Evolutionary conservation across 176 grass and related monocot genomes (phyloP).

Genomic region (Juncus effusus): DNA sequence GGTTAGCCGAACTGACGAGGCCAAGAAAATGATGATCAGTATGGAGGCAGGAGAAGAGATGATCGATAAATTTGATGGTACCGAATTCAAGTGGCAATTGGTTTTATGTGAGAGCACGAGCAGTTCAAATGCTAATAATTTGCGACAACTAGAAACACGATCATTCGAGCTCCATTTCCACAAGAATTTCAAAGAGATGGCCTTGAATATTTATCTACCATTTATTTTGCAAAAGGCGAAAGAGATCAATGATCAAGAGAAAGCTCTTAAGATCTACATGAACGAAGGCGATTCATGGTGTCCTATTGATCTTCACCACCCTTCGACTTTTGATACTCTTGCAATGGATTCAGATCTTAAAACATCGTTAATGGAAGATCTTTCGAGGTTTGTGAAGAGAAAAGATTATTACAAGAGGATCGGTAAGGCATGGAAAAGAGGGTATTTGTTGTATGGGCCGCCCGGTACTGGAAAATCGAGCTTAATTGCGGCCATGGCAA

Average conservation of each 20-base stretch:
- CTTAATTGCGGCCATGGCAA: conserved; percentile 85
- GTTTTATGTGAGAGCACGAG: conserved; percentile 40
- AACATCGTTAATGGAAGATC: conserved; percentile 59
- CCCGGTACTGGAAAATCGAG: conserved; percentile 94
- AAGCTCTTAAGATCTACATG: conserved; percentile 77
- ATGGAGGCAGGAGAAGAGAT: conserved; percentile 78
- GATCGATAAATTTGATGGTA: conserved; percentile 55
- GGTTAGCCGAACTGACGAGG: conserved; percentile 55
- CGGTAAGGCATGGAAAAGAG: conserved; percentile 90
- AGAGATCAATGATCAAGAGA: conserved; percentile 56
- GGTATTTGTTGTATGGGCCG: conserved; percentile 76
- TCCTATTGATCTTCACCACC: conserved; percentile 70
- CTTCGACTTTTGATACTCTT: conserved; percentile 66
- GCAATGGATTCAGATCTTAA: conserved; percentile 67
- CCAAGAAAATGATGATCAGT: conserved; percentile 63
- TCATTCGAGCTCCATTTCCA: conserved; percentile 82
- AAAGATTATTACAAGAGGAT: conserved; percentile 84
- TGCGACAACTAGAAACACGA: conserved; percentile 35
- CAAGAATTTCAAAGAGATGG: conserved; percentile 62
- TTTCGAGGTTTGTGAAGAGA: conserved; percentile 60
- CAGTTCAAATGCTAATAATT: conserved; percentile 7
- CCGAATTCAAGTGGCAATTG: conserved; percentile 76
- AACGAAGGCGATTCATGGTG: conserved; percentile 66
- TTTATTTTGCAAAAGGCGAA: conserved; percentile 54
- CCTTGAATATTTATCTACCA: conserved; percentile 56